Evolutionary conservation across 371 early-diverging fungal species (phyloP).

Genomic region (Actinomortierella ambigua): DNA sequence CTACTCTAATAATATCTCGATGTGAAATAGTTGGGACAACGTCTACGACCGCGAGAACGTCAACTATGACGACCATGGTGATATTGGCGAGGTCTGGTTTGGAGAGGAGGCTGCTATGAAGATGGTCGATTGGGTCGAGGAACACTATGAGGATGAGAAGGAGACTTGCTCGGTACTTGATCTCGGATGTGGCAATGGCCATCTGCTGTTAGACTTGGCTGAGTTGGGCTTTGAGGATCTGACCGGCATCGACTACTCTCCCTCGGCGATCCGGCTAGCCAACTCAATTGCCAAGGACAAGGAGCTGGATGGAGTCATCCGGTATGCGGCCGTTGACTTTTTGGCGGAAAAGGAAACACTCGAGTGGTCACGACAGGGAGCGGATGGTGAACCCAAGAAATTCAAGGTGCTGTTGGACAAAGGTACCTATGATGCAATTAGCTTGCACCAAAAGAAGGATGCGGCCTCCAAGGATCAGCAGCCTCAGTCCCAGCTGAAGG

Average conservation of each 20-base stretch:
- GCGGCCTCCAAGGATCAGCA: constrained; percentile 29
- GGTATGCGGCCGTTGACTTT: constrained; percentile 68
- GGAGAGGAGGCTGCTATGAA: constrained; percentile 83
- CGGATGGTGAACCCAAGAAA: constrained; percentile 18
- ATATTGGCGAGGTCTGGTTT: constrained; percentile 92
- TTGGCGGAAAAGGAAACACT: constrained; percentile 52
- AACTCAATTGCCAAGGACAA: constrained; percentile 55
- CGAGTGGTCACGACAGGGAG: constrained; percentile 5
- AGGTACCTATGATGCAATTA: constrained; percentile 94
- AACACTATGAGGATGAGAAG: constrained; percentile 47
- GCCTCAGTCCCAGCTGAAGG: constrained; percentile 49
- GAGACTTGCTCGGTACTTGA: constrained; percentile 69
- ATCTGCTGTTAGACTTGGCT: constrained; percentile 78
- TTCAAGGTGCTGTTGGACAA: constrained; percentile 85
- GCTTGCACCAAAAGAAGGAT: constrained; percentile 60
- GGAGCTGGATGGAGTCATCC: constrained; percentile 48
- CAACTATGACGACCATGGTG: constrained; percentile 83
- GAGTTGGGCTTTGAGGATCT: constrained; percentile 72
- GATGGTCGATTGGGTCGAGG: constrained; percentile 84
- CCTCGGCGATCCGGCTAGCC: constrained; percentile 74
- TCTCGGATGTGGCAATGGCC: constrained; percentile 94
- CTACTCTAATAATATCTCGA: background rate
- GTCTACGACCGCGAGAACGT: constrained; percentile 79
- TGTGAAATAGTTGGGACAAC: constrained; percentile 73
- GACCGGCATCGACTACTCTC: constrained; percentile 87